Percentiles rank a stretch among this genome's conserved stretches.
Evolutionary conservation across 2,329 filamentous ascomycete species (phyloP).

Genomic region (Ophiocordyceps camponoti-saundersi): DNA sequence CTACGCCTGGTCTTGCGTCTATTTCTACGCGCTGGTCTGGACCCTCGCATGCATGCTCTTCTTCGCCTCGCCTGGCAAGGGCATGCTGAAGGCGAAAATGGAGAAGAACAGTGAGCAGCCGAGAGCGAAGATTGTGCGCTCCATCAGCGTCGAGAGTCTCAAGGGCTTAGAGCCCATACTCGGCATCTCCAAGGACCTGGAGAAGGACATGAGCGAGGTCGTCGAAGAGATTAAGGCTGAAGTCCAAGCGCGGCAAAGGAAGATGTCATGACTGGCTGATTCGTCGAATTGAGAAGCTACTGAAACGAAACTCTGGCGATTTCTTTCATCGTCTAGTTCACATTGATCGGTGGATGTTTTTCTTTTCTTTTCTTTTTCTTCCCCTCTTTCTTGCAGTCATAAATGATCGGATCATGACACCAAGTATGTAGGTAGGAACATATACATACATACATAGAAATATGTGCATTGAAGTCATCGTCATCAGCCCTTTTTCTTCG

Average conservation of each 20-base stretch:
- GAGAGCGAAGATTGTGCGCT: constrained; percentile 27
- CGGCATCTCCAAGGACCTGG: constrained; percentile 63
- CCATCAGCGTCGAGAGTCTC: constrained; percentile 39
- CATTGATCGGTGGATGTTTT: too few species aligned
- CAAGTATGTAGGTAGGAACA: too few species aligned
- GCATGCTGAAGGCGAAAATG: constrained; percentile 34
- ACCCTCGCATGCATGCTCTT: constrained; percentile 49
- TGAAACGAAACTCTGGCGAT: too few species aligned
- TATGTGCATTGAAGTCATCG: too few species aligned
- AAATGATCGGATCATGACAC: too few species aligned
- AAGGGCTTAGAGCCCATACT: constrained; percentile 45
- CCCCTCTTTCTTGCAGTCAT: too few species aligned
- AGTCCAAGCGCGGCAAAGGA: constrained; percentile 34
- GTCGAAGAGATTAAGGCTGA: constrained; percentile 59
- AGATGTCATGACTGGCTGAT: neutral
- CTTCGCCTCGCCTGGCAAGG: constrained; percentile 66
- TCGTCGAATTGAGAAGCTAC: too few species aligned
- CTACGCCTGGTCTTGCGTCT: constrained; percentile 66
- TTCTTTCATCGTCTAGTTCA: too few species aligned
- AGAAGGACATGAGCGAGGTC: constrained; percentile 60
- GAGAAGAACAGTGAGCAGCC: constrained; percentile 37
- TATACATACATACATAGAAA: too few species aligned
- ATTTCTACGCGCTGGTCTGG: constrained; percentile 69
- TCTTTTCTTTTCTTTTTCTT: too few species aligned
- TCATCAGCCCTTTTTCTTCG: too few species aligned